Evolutionary conservation across 169 alveolate species (phyloP), one percentile per base, ranked within the genome.

Genomic region (Eimeria necatrix): DNA sequence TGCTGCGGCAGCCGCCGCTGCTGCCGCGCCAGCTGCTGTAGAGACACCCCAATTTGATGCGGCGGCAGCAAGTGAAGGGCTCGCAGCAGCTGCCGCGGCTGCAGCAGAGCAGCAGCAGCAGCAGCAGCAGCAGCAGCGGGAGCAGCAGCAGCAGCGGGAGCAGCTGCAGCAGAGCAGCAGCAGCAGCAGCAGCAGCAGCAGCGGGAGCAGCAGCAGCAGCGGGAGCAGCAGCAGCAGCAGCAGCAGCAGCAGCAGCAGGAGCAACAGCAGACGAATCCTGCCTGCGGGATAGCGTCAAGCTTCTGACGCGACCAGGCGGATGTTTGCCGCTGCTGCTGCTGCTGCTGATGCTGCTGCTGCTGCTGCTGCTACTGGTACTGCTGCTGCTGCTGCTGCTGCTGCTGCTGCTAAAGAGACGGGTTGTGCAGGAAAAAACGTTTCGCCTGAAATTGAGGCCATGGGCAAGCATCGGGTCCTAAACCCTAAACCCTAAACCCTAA

Each of bases 401-500:
- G 46, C 83, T 71, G 83, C 83, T 32, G 83, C 83, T 71, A 8
- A 26, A 71, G 53, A 12, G 83, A 7, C 14, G 83, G 20, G 49
- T 10, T 0, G 46, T 76, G 87, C 0, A 9, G 4, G 9, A 18
- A 49, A 61, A 18, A 76, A 49, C 20, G 9, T 18, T 24, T 3
- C 41, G 64, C 87, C 41, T 10, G 53, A 12, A 6, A 68, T 0
- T 10, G 0, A n/a, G 14, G 0, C 68, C 12, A 14, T 18, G 68
- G 20, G 12, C 20, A 14, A 0, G 68, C 68, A 56, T 32, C 24
- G 0, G 6, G 1, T 14, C 51, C 16, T 26, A 8, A 74, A 41
- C 56, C 85, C 60, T 74, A 74, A 24, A 74, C 85, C 56, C 85
- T 24, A 32, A 74, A 41, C 85, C 56, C n/a, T 24, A 74, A 74